Base-by-base conservation (phyloP, 192 early-diverging fungal genomes). In the Podila epigama region DNA sequence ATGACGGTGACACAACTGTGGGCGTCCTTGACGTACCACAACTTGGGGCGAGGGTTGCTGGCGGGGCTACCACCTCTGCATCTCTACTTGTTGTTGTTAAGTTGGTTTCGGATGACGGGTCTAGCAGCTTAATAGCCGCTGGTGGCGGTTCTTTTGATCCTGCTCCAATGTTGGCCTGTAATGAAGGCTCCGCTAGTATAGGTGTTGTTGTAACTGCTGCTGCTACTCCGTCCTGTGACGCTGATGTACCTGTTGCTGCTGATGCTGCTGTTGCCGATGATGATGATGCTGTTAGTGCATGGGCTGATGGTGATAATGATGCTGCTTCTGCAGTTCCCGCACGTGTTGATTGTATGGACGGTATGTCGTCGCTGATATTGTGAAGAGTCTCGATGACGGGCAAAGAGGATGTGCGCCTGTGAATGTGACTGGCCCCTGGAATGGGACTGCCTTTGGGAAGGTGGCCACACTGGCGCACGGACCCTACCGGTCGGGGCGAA, bases 391-490 rank as follows among this genome's bases (percentile, higher is more conserved):
- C 20, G 9, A 35, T 57, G 33, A 33, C 29, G 9, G 71, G 71
- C 35, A 75, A 41, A 10, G 71, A 75, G 11, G 65, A 39, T 11
- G 71, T 63, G 4, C 71, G 51, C 31, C 58, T 75, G 71, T 51
- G 48, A 18, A 51, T 51, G 15, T 66, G 71, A 75, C 51, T 58
- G 59, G 60, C 28, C 20, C 44, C 37, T 11, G 35, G 53, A 52
- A 37, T 63, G 58, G 44, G 48, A 60, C 70, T 61, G 55, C 53
- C 60, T 51, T 34, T 42, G 34, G 51, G 31, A n/a, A n/a, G n/a
- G n/a, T n/a, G n/a, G n/a, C n/a, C n/a, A n/a, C n/a, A n/a, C 5
- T 12, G 32, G 40, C n/a, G 20, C 27, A 15, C 36, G 28, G 50
- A 36, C 15, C 13, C 35, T 32, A 22, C 15, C 2, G 54, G 13